phyloP scores from a whole-genome alignment of 2,329 filamentous ascomycete species.

The Xylaria sp. region DNA sequence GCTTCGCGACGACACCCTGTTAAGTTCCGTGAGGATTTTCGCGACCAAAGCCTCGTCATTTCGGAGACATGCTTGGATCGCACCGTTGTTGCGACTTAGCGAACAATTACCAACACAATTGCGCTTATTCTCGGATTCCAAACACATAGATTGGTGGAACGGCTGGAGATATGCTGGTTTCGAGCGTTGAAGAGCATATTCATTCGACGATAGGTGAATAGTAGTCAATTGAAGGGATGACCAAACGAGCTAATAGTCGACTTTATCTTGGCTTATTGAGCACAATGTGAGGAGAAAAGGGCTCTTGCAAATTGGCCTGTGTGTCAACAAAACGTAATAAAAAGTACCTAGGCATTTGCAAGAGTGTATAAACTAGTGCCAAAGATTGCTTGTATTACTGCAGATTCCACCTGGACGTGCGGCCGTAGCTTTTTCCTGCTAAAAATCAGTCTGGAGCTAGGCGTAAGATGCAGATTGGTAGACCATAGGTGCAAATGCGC shows the following conservation, averaged over 20 bases:
- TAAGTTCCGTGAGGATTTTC: background rate
- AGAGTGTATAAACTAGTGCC: background rate
- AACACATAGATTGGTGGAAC: too few species aligned
- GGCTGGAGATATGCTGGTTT: too few species aligned
- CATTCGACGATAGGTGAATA: background rate
- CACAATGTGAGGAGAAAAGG: background rate
- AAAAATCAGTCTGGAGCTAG: background rate
- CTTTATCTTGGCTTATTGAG: background rate
- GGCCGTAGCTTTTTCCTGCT: background rate
- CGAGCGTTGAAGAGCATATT: background rate
- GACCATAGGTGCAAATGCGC: conserved; percentile 11
- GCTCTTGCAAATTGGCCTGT: background rate
- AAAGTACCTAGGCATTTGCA: background rate
- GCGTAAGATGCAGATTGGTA: too few species aligned
- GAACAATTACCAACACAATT: background rate
- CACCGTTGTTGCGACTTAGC: background rate
- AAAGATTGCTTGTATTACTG: too few species aligned
- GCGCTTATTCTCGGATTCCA: background rate
- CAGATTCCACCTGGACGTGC: too few species aligned
- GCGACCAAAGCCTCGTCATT: background rate
- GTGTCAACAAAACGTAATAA: conserved; percentile 3
- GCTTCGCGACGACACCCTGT: background rate
- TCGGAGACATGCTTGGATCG: background rate
- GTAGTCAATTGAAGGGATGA: background rate
- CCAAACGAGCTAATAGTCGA: background rate